A percentile compares a stretch with the other conserved stretches of the same genome.
phyloP scores from a whole-genome alignment of 1,139 yeast genomes.

The Lodderomyces elongisporus region DNA sequence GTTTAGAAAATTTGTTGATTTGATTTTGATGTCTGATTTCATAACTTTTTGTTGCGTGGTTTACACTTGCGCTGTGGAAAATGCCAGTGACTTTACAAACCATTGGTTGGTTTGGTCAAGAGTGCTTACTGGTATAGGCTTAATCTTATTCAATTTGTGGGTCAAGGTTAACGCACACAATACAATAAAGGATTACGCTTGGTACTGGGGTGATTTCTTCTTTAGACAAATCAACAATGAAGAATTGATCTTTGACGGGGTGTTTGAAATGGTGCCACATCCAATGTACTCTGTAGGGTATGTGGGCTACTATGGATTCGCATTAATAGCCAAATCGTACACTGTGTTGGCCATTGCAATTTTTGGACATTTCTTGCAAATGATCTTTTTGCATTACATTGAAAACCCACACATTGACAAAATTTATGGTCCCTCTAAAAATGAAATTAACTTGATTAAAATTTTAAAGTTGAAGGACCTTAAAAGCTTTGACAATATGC shows the following conservation, averaged over 20 bases:
- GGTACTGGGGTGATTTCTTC: constrained; percentile 97
- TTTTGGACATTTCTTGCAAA: constrained; percentile 75
- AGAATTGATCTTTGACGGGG: constrained; percentile 83
- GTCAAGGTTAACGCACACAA: constrained; percentile 86
- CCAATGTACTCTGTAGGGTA: constrained; percentile 93
- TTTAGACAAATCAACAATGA: constrained; percentile 71
- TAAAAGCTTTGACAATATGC: constrained; percentile 42
- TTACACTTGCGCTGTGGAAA: constrained; percentile 47
- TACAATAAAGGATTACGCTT: constrained; percentile 85
- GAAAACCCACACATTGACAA: constrained; percentile 88
- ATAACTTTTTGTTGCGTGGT: constrained; percentile 72
- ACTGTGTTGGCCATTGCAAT: constrained; percentile 67
- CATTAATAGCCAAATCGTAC: constrained; percentile 72
- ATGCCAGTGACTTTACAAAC: constrained; percentile 41
- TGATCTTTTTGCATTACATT: constrained; percentile 68
- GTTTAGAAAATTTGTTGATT: constrained; percentile 75
- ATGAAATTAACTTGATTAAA: constrained; percentile 33
- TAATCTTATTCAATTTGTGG: constrained; percentile 75
- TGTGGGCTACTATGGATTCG: constrained; percentile 83
- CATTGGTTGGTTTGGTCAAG: constrained; percentile 34
- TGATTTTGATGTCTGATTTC: constrained; percentile 83
- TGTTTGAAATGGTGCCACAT: constrained; percentile 87
- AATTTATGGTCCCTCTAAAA: constrained; percentile 54
- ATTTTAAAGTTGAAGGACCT: constrained; percentile 40
- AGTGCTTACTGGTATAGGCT: constrained; percentile 36